Evolutionary conservation across 2,329 filamentous ascomycete genomes (phyloP).

Genomic region (Alternaria ventricosa): DNA sequence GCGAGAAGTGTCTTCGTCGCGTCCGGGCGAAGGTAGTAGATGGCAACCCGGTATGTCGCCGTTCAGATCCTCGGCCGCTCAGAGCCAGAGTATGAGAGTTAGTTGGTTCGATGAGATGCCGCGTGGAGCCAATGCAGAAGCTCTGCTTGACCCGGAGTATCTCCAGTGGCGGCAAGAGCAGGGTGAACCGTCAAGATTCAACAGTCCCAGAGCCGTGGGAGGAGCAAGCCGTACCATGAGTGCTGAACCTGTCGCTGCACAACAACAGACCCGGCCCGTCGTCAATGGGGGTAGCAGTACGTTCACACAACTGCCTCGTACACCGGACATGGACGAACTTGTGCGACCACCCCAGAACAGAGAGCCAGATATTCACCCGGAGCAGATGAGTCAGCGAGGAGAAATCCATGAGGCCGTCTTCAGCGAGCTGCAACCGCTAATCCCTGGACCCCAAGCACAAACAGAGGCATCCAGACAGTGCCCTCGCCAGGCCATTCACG

Average conservation of each 20-base stretch:
- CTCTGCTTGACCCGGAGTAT: not conserved
- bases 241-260: not conserved
- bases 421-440: not conserved
- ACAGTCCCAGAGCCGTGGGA: not conserved
- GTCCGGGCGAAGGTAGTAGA: not conserved
- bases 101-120: not conserved
- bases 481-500: not conserved
- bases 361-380: not conserved
- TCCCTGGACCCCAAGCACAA: not conserved
- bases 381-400: not conserved
- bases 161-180: not conserved
- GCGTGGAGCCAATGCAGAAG: not conserved
- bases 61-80: not conserved
- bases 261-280: not conserved
- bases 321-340: not conserved
- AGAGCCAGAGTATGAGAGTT: not conserved
- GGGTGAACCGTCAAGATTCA: not conserved
- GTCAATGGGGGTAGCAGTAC: not conserved
- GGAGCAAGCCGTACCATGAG: not conserved
- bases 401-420: not conserved
- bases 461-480: not conserved
- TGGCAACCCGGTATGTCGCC: not conserved
- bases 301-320: not conserved
- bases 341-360: not conserved
- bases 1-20: not conserved